Evolutionary conservation across 176 grass and related monocot species (phyloP).

Genomic region (Oryza meyeriana): DNA sequence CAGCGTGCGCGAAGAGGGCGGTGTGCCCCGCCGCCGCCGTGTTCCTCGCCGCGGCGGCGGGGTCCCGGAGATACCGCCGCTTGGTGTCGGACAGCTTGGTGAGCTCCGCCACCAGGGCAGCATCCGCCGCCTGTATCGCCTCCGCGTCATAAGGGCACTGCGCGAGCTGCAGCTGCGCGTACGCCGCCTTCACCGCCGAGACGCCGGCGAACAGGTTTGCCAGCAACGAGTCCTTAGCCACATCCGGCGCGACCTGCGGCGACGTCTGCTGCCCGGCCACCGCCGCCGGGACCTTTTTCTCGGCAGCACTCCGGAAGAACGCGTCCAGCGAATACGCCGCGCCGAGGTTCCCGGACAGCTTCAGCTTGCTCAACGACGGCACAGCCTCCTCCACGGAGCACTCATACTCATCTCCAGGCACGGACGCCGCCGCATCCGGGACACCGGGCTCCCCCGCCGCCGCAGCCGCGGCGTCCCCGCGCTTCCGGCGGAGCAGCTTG

Average conservation of each 20-base stretch:
- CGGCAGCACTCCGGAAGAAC: slow-evolving; percentile 45
- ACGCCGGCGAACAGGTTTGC: slow-evolving; percentile 71
- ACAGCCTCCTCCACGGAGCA: slow-evolving; percentile 22
- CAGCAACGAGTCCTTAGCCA: slow-evolving; percentile 50
- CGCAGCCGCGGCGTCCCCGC: slow-evolving; percentile 8
- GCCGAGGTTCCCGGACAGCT: slow-evolving; percentile 67
- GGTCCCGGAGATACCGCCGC: slow-evolving; percentile 59
- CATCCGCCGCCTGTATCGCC: slow-evolving; percentile 68
- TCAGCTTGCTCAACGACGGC: slow-evolving; percentile 62
- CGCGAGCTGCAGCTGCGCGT: slow-evolving; percentile 90
- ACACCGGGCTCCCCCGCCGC: neutral
- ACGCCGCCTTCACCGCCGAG: slow-evolving; percentile 90
- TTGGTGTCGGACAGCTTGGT: slow-evolving; percentile 80
- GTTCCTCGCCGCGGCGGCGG: slow-evolving; percentile 31
- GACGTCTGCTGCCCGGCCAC: neutral
- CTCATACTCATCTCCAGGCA: slow-evolving; percentile 1
- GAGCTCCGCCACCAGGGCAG: slow-evolving; percentile 70
- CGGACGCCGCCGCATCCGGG: neutral
- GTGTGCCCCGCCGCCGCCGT: slow-evolving; percentile 44
- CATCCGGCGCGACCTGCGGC: neutral
- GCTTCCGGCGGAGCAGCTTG: slow-evolving; percentile 73
- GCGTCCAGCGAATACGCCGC: slow-evolving; percentile 49
- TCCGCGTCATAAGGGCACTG: slow-evolving; percentile 80
- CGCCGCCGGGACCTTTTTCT: slow-evolving; percentile 30
- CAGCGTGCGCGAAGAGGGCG: slow-evolving; percentile 53